phyloP scores from a whole-genome alignment of 164 flowering plant genomes.

The Liquidambar formosana region DNA sequence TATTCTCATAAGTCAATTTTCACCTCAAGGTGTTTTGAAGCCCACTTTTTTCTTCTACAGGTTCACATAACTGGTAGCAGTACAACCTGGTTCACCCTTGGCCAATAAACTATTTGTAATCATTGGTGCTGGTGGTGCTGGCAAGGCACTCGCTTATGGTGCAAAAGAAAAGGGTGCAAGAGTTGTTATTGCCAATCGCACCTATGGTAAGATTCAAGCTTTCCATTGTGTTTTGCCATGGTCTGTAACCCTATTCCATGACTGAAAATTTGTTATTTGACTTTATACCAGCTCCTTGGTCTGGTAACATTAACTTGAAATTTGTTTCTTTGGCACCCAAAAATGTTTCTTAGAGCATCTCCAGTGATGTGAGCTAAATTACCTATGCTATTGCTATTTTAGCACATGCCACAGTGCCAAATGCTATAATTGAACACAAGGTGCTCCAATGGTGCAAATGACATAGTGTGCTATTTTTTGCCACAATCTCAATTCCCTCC shows the following conservation, averaged over 20 bases:
- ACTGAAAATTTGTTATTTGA: neutral
- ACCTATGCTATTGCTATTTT: no score
- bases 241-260: neutral
- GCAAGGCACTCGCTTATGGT: conserved; percentile 99
- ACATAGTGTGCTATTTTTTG: no score
- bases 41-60: conserved; percentile 34
- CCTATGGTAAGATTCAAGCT: conserved; percentile 54
- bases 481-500: no score
- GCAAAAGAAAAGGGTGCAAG: conserved; percentile 91
- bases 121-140: conserved; percentile 99
- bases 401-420: no score
- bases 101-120: conserved; percentile 81
- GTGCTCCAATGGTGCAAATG: no score
- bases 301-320: neutral
- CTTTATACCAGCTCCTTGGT: neutral
- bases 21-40: neutral
- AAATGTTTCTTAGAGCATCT: no score
- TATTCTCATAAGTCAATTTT: conserved; percentile 5
- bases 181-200: conserved; percentile 87
- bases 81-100: conserved; percentile 60
- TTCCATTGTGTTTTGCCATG: neutral
- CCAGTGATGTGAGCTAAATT: no score
- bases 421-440: no score
- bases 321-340: neutral
- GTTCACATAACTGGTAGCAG: conserved; percentile 20